Base-by-base conservation (phyloP, 1,284 basidiomycete species). In the Hemileia vastatrix region DNA sequence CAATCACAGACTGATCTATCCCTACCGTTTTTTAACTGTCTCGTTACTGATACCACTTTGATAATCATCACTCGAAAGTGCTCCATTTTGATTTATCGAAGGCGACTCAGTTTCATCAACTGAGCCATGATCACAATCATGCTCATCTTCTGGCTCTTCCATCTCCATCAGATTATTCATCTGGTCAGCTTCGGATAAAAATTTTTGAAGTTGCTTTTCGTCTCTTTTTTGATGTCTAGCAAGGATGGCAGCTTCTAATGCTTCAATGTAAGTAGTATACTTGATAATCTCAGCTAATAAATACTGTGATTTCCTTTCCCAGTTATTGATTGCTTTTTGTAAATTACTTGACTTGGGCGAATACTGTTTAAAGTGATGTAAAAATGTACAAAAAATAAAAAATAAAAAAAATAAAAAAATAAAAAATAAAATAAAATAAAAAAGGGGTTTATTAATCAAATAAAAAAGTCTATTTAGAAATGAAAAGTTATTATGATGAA, bases 201-300 rank as follows among this genome's bases (percentile, higher is more conserved):
- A 27, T 5, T 6, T 9, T 21, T 27, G 21, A 27, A 50, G 21
- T 15, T 24, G 23, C 31, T 23, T 4, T 50, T 50, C 4, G 15
- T 1, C 23, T 50, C 24, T 50, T 40, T 64, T 64, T 43, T 59
- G 49, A 52, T 48, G 27, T 54, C 64, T 64, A 6, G 51, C 24
- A 4, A 52, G 32, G 82, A 93, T 92, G 23, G 87, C 90, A 15
- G 80, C 77, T 72, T 86, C 83, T 27, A 98, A 79, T 5, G 88
- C 87, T 66, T 95, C 90, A 64, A 92, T 85, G 76, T 98, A 98
- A n/a, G 86, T 87, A 57, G 90, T 85, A 77, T 95, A 98, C 76
- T 97, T 97, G 74, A 91, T 87, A 54, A 91, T 88, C 77, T 98
- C 94, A 13, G 86, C 84, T 60, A 93, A 80, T 48, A 97, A 79